Evolutionary conservation across 345 rosid species (phyloP).

Genomic region (Mallotus nudiflorus): DNA sequence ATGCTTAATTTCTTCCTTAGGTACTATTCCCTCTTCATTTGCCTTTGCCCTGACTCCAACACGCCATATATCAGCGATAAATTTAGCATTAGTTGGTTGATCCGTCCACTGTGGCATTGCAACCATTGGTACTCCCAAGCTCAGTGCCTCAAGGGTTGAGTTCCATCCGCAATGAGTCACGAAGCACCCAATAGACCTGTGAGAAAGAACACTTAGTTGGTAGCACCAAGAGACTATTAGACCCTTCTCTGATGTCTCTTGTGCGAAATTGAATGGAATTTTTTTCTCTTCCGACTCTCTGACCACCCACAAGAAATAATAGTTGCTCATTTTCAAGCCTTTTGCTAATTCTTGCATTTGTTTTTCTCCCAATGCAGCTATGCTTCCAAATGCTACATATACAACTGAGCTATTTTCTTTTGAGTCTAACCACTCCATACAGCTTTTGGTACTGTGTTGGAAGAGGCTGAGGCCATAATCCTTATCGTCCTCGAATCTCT

Average conservation of each 20-base stretch:
- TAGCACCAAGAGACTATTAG: slow-evolving; percentile 51
- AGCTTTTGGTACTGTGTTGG: slow-evolving; percentile 35
- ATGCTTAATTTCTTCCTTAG: slow-evolving; percentile 41
- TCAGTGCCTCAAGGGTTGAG: slow-evolving; percentile 61
- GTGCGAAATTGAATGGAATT: slow-evolving; percentile 37
- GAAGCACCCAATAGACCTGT: slow-evolving; percentile 55
- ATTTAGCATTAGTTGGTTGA: slow-evolving; percentile 58
- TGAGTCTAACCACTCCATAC: slow-evolving; percentile 46
- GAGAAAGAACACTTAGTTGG: slow-evolving; percentile 55
- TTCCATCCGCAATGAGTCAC: slow-evolving; percentile 70
- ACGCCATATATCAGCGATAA: slow-evolving; percentile 57
- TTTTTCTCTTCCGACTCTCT: slow-evolving; percentile 48
- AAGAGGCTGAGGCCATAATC: slow-evolving; percentile 51
- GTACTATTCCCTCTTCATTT: slow-evolving; percentile 32
- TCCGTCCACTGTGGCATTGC: slow-evolving; percentile 65
- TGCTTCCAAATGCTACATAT: slow-evolving; percentile 57
- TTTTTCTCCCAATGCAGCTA: slow-evolving; percentile 42
- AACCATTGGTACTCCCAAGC: slow-evolving; percentile 59
- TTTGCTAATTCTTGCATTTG: slow-evolving; percentile 56
- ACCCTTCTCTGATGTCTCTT: slow-evolving; percentile 40
- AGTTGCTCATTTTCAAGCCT: slow-evolving; percentile 41
- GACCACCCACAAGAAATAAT: slow-evolving; percentile 58
- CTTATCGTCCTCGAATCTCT: slow-evolving; percentile 45
- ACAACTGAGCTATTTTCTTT: slow-evolving; percentile 45
- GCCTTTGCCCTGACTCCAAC: slow-evolving; percentile 44